These are phyloP conservation scores for Apiotrichum laibachii DNA, from an alignment of 1,284 basidiomycete species.

Conservation along the genomic window DNA sequence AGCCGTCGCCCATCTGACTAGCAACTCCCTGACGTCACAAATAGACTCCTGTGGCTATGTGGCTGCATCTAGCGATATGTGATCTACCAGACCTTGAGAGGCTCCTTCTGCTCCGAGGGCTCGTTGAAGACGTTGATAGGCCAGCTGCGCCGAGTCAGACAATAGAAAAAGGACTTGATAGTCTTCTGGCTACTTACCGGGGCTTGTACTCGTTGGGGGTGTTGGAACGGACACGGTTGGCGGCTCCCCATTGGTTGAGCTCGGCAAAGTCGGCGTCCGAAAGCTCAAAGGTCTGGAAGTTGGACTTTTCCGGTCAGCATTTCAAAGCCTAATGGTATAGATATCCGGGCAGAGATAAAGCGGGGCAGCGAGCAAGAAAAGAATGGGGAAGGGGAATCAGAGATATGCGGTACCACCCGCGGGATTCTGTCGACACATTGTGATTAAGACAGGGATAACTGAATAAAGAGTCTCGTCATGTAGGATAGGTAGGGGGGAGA, in stretches of 20 bases:
- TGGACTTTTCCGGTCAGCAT: conserved; percentile 52
- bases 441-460: conserved; percentile 67
- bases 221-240: conserved; percentile 61
- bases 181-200: conserved; percentile 14
- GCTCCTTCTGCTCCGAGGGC: conserved; percentile 54
- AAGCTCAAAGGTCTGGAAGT: conserved; percentile 68
- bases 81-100: conserved; percentile 15
- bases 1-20: too few relatives aligned
- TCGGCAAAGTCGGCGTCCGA: conserved; percentile 62
- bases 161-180: background rate
- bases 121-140: conserved; percentile 67
- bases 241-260: conserved; percentile 59
- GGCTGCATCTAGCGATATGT: background rate
- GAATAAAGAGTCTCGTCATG: conserved; percentile 52
- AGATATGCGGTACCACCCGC: conserved; percentile 54
- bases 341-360: background rate
- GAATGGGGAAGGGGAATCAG: conserved; percentile 32
- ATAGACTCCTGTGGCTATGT: background rate
- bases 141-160: conserved; percentile 52
- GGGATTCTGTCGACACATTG: conserved; percentile 59
- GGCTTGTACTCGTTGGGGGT: conserved; percentile 60
- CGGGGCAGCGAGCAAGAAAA: background rate
- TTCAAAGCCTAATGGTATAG: background rate
- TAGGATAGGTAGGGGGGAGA: conserved; percentile 10
- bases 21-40: background rate